Evolutionary conservation across 2,329 filamentous ascomycete species (phyloP).

Genomic region (Mariannaea elegans): DNA sequence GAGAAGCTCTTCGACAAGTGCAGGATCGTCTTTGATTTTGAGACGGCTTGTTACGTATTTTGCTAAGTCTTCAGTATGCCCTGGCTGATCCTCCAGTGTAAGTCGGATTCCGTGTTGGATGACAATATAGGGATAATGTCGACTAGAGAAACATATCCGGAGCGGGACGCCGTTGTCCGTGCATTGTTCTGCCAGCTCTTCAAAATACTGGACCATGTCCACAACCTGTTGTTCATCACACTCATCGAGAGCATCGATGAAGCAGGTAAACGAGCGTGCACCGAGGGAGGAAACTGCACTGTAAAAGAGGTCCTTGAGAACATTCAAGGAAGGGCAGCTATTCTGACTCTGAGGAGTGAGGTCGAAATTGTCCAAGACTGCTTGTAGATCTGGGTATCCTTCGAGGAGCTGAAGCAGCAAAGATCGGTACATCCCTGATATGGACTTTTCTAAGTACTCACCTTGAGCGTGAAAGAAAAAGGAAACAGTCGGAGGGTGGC

Average conservation of each 20-base stretch:
- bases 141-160: slow-evolving; percentile 53
- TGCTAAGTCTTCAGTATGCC: slow-evolving; percentile 48
- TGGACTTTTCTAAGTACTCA: slow-evolving; percentile 53
- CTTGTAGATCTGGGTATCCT: slow-evolving; percentile 44
- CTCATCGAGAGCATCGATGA: slow-evolving; percentile 56
- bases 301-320: slow-evolving; percentile 37
- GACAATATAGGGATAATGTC: slow-evolving; percentile 56
- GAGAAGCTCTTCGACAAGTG: slow-evolving; percentile 22
- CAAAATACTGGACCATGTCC: slow-evolving; percentile 55
- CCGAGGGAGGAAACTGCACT: slow-evolving; percentile 29
- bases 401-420: slow-evolving; percentile 57
- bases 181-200: slow-evolving; percentile 46
- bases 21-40: slow-evolving; percentile 22
- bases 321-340: slow-evolving; percentile 10
- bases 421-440: slow-evolving; percentile 59
- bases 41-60: slow-evolving; percentile 44
- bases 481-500: slow-evolving; percentile 41
- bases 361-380: slow-evolving; percentile 38
- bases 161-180: slow-evolving; percentile 32
- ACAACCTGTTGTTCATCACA: slow-evolving; percentile 53
- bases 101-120: slow-evolving; percentile 41
- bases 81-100: slow-evolving; percentile 46
- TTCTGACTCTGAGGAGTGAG: accelerated
- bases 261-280: slow-evolving; percentile 28
- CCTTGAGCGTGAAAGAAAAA: slow-evolving; percentile 64